Evolutionary conservation across 176 grass and related monocot species (phyloP).

Genomic region (Rhynchospora breviuscula): DNA sequence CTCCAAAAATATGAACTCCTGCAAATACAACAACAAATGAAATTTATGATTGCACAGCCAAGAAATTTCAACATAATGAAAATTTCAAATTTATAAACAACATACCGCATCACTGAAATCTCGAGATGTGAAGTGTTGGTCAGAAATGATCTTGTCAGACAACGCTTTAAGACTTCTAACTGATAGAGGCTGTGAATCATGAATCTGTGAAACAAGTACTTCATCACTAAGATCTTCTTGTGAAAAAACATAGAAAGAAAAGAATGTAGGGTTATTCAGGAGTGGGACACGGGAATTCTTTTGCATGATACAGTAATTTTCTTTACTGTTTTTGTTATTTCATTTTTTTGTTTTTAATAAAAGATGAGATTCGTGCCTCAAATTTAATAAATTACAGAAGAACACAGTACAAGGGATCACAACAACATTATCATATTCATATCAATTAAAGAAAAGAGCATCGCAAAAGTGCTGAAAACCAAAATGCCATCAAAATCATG

Average conservation of each 20-base stretch:
- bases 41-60: not conserved
- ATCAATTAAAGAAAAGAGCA: too few species aligned
- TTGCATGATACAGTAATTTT: not conserved
- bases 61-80: constrained; percentile 14
- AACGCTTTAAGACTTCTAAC: constrained; percentile 84
- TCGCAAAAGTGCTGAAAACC: too few species aligned
- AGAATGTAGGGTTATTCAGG: not conserved
- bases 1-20: constrained; percentile 91
- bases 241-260: not conserved
- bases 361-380: too few species aligned
- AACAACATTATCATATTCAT: too few species aligned
- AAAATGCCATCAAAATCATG: too few species aligned
- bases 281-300: not conserved
- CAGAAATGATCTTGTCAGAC: constrained; percentile 50
- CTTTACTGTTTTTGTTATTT: too few species aligned
- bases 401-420: too few species aligned
- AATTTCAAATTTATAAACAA: not conserved
- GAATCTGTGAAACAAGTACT: constrained; percentile 40
- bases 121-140: constrained; percentile 78
- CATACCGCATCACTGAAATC: constrained; percentile 65
- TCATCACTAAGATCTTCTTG: not conserved
- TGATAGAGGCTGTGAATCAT: constrained; percentile 44
- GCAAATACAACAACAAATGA: constrained; percentile 34
- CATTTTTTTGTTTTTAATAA: too few species aligned
- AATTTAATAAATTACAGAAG: too few species aligned